Base-by-base conservation (phyloP, 768 basidiomycete species). In the Boletus bicolor region DNA sequence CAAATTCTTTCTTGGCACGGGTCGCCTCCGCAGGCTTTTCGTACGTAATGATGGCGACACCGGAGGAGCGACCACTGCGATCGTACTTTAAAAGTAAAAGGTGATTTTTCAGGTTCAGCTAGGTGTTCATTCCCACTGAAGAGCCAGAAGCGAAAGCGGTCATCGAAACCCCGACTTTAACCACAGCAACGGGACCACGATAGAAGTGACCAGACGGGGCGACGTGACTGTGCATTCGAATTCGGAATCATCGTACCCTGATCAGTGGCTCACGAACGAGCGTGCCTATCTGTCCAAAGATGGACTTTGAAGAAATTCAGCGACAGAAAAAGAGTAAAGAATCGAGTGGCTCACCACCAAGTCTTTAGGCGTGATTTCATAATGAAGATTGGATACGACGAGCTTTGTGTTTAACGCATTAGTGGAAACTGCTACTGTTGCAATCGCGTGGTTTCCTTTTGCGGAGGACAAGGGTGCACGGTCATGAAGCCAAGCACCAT, bases 221-320 rank as follows among this genome's bases (percentile, higher is more conserved):
- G 70, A 63, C 53, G 59, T 63, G 68, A 71, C 62, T 55, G 61
- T 70, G 69, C 61, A 71, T 69, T 72, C 69, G 69, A 72, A 77
- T 68, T 74, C 73, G 75, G 76, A 75, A 70, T 67, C 71, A 72
- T 81, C 93, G 87, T 93, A 96, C 93, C 88, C 89, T 91, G 74
- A 96, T 93, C 73, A 84, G 76, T 76, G 93, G 93, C 80, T 93
- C 91, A 74, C 91, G 86, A 68, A 91, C 82, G 74, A 96, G 84
- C 77, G 90, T 91, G 78, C 93, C 93, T 73, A 91, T 86, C 71
- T 89, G 85, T 67, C 91, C 89, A 80, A 95, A 96, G 64, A 95
- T 92, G 74, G 82, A 79, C 92, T 95, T 64, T 4, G 10, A 11
- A 50, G 21, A 43, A 46, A 38, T 44, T 64, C 21, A 60, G 60